These are phyloP conservation scores for Lentithecium fluviatile DNA, from an alignment of 495 filamentous ascomycete genomes.

Conservation along the genomic window DNA sequence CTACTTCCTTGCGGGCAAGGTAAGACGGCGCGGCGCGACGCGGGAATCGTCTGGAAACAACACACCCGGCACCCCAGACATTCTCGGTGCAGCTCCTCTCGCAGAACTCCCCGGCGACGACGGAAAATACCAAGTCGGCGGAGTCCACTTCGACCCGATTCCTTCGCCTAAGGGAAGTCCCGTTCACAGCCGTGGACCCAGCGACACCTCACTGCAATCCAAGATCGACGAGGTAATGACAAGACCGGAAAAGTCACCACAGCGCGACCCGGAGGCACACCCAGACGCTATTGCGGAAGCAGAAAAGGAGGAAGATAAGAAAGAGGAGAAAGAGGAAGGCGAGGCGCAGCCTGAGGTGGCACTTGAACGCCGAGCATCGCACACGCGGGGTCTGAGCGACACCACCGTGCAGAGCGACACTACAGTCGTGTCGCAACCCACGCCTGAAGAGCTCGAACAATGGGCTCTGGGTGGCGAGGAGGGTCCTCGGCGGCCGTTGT, in stretches of 20 bases:
- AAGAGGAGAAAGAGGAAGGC: neutral
- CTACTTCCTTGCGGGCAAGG: neutral
- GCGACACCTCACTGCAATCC: conserved; percentile 5
- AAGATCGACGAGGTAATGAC: conserved; percentile 18
- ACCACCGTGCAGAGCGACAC: conserved; percentile 18
- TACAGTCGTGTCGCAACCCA: conserved; percentile 20
- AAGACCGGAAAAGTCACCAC: neutral
- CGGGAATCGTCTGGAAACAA: conserved; percentile 25
- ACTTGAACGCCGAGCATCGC: conserved; percentile 1
- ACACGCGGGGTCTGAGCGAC: conserved; percentile 23
- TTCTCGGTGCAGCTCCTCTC: neutral
- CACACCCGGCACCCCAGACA: conserved; percentile 11
- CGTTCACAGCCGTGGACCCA: conserved; percentile 13
- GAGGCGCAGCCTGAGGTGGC: neutral
- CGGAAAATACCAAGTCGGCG: neutral
- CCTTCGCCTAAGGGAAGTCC: neutral
- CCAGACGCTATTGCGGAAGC: neutral
- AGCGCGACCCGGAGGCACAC: neutral
- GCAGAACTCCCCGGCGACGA: conserved; percentile 30
- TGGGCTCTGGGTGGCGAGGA: conserved; percentile 8
- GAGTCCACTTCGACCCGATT: neutral
- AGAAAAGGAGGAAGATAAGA: neutral
- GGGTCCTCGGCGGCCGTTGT: conserved; percentile 20
- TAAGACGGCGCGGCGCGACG: conserved; percentile 20
- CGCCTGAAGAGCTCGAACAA: conserved; percentile 17